Percentiles rank a stretch among this genome's conserved stretches.
phyloP scores from a whole-genome alignment of 2,329 filamentous ascomycete species.

The Rhinocladiella similis region DNA sequence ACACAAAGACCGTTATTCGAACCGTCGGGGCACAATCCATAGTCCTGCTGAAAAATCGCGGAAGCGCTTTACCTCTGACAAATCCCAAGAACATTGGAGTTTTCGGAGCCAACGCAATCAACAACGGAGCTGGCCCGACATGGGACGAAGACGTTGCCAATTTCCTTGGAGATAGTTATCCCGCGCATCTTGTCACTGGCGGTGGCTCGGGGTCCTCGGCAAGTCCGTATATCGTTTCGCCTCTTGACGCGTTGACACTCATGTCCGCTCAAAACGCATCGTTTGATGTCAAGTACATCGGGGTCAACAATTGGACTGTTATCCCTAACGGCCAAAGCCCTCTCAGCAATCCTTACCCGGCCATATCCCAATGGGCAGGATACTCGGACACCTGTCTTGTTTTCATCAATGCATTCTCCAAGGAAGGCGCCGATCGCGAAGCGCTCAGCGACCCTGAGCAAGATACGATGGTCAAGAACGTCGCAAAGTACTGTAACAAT shows the following conservation, averaged over 20 bases:
- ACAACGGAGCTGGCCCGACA: background rate
- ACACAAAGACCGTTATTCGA: conserved; percentile 44
- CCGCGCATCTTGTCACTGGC: conserved; percentile 6
- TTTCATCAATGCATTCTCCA: conserved; percentile 63
- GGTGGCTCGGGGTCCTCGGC: conserved; percentile 55
- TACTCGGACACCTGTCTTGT: conserved; percentile 46
- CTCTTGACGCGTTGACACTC: conserved; percentile 14
- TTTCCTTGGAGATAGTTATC: background rate
- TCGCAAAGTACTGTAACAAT: conserved; percentile 8
- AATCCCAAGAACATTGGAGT: conserved; percentile 59
- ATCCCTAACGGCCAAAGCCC: conserved; percentile 53
- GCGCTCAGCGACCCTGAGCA: background rate
- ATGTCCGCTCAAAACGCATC: conserved; percentile 23
- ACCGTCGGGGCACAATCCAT: conserved; percentile 63
- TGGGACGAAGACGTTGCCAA: too few species aligned
- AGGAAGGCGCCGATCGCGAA: conserved; percentile 38
- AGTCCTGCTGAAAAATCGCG: conserved; percentile 40
- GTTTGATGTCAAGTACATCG: conserved; percentile 31
- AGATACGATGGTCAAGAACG: conserved; percentile 8
- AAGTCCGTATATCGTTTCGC: conserved; percentile 52
- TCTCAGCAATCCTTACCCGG: conserved; percentile 13
- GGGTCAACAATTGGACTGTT: conserved; percentile 52
- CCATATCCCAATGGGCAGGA: conserved; percentile 39
- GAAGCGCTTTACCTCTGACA: conserved; percentile 50
- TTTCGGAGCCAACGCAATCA: conserved; percentile 60